A percentile compares a stretch with the other conserved stretches of the same genome.
Evolutionary conservation across 2,329 filamentous ascomycete genomes (phyloP).

Genomic region (Sclerotinia minor): DNA sequence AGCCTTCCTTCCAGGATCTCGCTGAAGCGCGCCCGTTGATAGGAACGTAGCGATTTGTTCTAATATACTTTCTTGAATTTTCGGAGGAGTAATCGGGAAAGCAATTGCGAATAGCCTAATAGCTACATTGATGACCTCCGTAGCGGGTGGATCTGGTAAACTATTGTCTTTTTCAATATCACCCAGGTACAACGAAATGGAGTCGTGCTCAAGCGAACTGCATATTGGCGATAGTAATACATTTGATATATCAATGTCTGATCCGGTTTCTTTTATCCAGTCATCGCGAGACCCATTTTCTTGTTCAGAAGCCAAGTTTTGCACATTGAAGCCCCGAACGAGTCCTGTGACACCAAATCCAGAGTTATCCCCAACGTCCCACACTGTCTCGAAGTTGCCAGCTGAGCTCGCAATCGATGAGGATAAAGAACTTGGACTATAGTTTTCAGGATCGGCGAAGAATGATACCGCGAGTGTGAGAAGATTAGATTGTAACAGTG

Average conservation of each 20-base stretch:
- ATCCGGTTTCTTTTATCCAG: conserved; percentile 54
- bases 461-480: conserved; percentile 85
- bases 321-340: conserved; percentile 73
- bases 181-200: conserved; percentile 72
- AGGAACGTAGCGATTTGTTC: conserved; percentile 91
- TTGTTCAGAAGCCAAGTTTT: conserved; percentile 68
- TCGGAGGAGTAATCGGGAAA: conserved; percentile 82
- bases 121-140: conserved; percentile 91
- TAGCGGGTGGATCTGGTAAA: conserved; percentile 77
- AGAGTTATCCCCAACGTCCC: conserved; percentile 92
- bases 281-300: conserved; percentile 53
- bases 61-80: conserved; percentile 92
- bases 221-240: conserved; percentile 71
- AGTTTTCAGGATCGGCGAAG: conserved; percentile 90
- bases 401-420: conserved; percentile 89
- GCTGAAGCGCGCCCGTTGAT: conserved; percentile 74
- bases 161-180: conserved; percentile 46
- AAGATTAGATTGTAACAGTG: conserved; percentile 86
- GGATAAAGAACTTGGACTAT: conserved; percentile 79
- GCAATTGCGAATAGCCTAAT: conserved; percentile 91
- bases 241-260: conserved; percentile 64
- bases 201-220: conserved; percentile 85
- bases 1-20: conserved; percentile 84
- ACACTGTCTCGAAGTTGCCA: conserved; percentile 87
- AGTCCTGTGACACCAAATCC: conserved; percentile 91